Base-by-base conservation (phyloP, 805 yeast species). In the Helenozyma baotianmanensis region DNA sequence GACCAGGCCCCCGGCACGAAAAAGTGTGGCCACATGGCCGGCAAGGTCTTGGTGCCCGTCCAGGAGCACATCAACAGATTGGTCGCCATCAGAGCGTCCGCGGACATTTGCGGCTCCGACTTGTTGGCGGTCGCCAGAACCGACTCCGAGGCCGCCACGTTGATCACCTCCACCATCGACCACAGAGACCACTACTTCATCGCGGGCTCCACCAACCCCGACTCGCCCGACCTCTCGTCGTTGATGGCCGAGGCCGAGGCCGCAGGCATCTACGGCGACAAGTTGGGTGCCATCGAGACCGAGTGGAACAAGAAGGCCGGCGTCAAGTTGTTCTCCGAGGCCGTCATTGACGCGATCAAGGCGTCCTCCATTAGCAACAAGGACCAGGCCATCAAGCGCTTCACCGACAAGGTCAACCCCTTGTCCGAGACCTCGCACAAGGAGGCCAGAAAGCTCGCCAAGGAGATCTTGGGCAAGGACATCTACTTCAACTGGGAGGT, bases 21-120 rank as follows among this genome's bases (percentile, higher is more conserved):
- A 66, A 90, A 90, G 70, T 90, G 97, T 70, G 97, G 97, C 41
- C 97, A 90, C 67, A 90, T 90, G 97, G 97, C 95, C 47, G 97
- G 97, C 52, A 87, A 92, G 65, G 97, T 92, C 33, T 78, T 90
- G 49, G 96, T 90, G 43, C 97, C 97, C 43, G 92, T 88, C 39
- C 96, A 88, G 67, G 97, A 90, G 70, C 97, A 90, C 67, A 85
- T 90, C 64, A 88, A 86, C 70, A 79, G 97, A 62, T 73, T 90
- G 59, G 81, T 87, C 45, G 94, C 97, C 30, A 85, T 90, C 53
- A 82, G 97, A 64, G 87, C 95, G 42, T 79, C 94, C 53, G 96
- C 97, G 30, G 97, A 90, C 65, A 83, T 89, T 42, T 78, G 86
- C 66, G 92, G 95, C 32, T 76, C 88, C 27, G 88, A 88, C 55